Percentiles rank a stretch among this genome's conserved stretches.
These are phyloP conservation scores for Citrus inodora DNA, from an alignment of 345 rosid genomes.

Conservation along the genomic window DNA sequence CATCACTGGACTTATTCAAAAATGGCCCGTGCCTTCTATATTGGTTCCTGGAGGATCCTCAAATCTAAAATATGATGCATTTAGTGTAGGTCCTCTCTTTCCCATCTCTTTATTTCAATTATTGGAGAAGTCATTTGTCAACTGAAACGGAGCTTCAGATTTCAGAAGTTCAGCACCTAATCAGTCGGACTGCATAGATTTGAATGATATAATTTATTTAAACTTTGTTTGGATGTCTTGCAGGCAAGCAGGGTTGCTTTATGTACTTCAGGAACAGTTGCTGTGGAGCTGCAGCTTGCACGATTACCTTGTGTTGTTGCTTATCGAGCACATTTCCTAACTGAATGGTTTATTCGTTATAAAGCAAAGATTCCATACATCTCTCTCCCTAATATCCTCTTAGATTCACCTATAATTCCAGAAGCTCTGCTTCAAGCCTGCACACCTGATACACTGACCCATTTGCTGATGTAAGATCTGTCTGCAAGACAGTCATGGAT, in stretches of 20 bases:
- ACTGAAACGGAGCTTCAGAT: not conserved
- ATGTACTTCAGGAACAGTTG: conserved; percentile 99
- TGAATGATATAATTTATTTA: not conserved
- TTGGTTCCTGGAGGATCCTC: conserved; percentile 65
- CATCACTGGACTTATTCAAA: conserved; percentile 26
- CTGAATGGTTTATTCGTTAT: conserved; percentile 66
- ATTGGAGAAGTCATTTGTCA: not conserved
- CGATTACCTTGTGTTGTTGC: conserved; percentile 78
- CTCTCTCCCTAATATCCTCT: conserved; percentile 85
- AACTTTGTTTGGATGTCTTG: conserved; percentile 11
- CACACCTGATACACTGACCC: conserved; percentile 56
- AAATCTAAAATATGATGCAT: conserved; percentile 67
- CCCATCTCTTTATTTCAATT: conserved; percentile 5
- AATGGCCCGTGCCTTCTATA: conserved; percentile 79
- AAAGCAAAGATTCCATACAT: conserved; percentile 86
- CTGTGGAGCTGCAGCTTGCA: conserved; percentile 82
- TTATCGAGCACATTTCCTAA: conserved; percentile 74
- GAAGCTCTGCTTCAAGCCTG: conserved; percentile 81
- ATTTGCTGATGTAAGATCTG: conserved; percentile 50
- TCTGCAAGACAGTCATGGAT: not conserved
- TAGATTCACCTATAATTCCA: conserved; percentile 67
- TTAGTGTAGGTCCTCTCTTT: conserved; percentile 49
- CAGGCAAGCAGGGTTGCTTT: conserved; percentile 86
- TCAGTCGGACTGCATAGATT: not conserved
- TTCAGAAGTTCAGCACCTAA: not conserved